Percentiles rank a stretch among this genome's conserved stretches.
These are phyloP conservation scores for Hyphodiscus sp. DNA, from an alignment of 2,329 filamentous ascomycete genomes.

Conservation along the genomic window DNA sequence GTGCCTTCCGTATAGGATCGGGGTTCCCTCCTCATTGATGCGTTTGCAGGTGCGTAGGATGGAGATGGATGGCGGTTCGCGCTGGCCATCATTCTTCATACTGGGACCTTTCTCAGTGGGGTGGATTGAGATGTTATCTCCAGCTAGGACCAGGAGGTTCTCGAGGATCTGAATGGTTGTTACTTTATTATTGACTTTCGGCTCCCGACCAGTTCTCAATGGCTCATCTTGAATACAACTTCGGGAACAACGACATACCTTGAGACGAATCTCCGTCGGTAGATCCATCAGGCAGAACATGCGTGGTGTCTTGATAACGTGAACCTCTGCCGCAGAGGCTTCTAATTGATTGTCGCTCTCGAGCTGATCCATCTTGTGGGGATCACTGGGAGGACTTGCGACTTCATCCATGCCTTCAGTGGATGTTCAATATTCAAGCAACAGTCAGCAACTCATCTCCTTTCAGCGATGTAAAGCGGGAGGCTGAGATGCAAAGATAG, in stretches of 20 bases:
- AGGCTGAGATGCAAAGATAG: not conserved
- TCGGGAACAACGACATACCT: constrained; percentile 13
- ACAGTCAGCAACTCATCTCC: not conserved
- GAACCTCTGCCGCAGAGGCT: not conserved
- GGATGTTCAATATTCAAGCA: not conserved
- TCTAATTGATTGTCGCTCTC: not conserved
- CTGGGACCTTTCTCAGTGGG: not conserved
- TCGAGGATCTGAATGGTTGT: constrained; percentile 2
- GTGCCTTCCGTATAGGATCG: constrained; percentile 28
- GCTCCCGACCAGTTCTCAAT: not conserved
- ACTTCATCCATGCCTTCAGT: not conserved
- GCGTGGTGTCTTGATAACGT: not conserved
- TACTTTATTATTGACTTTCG: not conserved
- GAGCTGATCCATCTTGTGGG: not conserved
- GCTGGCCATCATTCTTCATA: not conserved
- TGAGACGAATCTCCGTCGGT: constrained; percentile 26
- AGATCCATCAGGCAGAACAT: constrained; percentile 24
- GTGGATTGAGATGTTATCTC: not conserved
- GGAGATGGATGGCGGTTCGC: constrained; percentile 17
- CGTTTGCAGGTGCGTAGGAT: constrained; percentile 29
- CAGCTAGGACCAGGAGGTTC: not conserved
- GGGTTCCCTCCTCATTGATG: constrained; percentile 28
- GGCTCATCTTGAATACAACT: not conserved
- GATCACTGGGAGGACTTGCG: not conserved
- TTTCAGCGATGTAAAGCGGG: not conserved